A percentile compares a stretch with the other conserved stretches of the same genome.
These are phyloP conservation scores for Chlorella variabilis DNA, from an alignment of 163 green algal genomes.

Conservation along the genomic window DNA sequence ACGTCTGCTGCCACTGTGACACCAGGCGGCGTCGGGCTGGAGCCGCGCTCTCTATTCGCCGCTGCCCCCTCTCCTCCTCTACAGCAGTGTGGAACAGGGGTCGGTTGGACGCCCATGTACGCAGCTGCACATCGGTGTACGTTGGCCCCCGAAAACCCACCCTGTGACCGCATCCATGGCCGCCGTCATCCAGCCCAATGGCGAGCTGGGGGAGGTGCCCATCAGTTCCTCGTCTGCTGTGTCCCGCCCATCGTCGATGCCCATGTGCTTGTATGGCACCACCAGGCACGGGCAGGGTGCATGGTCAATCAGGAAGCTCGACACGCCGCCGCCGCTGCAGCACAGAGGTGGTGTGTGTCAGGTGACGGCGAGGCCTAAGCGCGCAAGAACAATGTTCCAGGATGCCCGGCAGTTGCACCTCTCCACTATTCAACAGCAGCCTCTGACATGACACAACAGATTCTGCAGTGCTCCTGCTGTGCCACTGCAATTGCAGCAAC, in stretches of 20 bases:
- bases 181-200: neutral
- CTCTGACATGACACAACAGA: too few relatives aligned
- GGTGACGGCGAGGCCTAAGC: too few relatives aligned
- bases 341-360: too few relatives aligned
- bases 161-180: neutral
- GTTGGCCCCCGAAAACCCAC: too few relatives aligned
- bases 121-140: too few relatives aligned
- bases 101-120: too few relatives aligned
- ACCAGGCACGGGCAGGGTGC: constrained; percentile 50
- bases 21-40: too few relatives aligned
- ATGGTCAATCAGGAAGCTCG: constrained; percentile 42
- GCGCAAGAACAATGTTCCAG: too few relatives aligned
- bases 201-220: neutral
- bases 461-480: neutral
- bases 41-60: too few relatives aligned
- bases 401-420: too few relatives aligned
- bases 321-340: constrained; percentile 44
- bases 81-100: neutral
- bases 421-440: too few relatives aligned
- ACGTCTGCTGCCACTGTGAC: neutral
- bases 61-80: neutral
- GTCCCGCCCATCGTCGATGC: neutral
- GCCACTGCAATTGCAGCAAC: neutral
- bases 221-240: neutral
- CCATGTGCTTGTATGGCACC: constrained; percentile 25